Evolutionary conservation across 2,329 filamentous ascomycete genomes (phyloP).

Genomic region (Botrytis medusae): DNA sequence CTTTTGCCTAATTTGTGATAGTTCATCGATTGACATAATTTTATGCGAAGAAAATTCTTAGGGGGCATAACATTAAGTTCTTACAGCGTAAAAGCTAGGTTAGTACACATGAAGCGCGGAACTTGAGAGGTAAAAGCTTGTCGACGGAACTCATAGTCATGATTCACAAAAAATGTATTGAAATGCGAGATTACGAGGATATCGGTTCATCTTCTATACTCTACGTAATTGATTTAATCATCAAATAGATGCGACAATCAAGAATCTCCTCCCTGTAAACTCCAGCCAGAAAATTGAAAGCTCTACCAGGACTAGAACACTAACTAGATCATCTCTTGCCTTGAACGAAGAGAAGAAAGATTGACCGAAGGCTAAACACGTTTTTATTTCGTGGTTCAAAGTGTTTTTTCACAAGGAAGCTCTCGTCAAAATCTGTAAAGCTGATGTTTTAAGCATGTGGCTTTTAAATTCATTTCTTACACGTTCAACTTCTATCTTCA

Average conservation of each 20-base stretch:
- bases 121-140: neutral
- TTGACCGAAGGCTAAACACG: neutral
- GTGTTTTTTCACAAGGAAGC: neutral
- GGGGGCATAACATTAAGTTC: neutral
- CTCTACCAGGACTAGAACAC: neutral
- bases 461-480: neutral
- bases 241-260: neutral
- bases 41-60: neutral
- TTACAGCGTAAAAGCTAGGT: neutral
- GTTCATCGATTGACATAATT: neutral
- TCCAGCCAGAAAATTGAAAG: neutral
- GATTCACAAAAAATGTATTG: neutral
- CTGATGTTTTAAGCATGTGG: neutral
- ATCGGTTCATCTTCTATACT: neutral
- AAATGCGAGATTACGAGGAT: neutral
- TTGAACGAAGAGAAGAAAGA: neutral
- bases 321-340: neutral
- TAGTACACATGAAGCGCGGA: neutral
- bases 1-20: neutral
- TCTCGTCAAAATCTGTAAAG: neutral
- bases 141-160: neutral
- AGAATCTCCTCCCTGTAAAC: neutral
- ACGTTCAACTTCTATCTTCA: neutral
- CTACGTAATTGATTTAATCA: neutral
- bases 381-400: neutral